Conservation (phyloP, 75 land plant genomes). For the Cupressus sempervirens region DNA sequence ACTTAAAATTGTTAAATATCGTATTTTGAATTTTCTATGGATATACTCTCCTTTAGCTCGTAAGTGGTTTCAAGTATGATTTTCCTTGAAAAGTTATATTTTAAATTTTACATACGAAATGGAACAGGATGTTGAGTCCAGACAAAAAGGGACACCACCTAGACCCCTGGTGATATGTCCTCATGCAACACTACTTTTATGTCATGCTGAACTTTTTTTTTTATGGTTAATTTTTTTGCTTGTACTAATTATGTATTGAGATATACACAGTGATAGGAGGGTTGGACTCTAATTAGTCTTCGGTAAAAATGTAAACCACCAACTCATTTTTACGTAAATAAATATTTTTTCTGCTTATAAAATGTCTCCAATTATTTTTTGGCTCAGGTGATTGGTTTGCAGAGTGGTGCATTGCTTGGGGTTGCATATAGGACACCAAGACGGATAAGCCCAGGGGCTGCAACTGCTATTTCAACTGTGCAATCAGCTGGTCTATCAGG, state of each 20-base stretch:
- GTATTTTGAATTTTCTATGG: too few species aligned
- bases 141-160: too few species aligned
- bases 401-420: constrained; percentile 96
- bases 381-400: constrained; percentile 83
- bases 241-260: background rate
- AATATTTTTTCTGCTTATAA: background rate
- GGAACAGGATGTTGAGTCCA: too few species aligned
- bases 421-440: constrained; percentile 92
- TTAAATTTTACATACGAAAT: too few species aligned
- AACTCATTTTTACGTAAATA: background rate
- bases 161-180: too few species aligned
- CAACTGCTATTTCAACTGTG: constrained; percentile 63
- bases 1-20: too few species aligned
- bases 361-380: background rate
- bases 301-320: background rate
- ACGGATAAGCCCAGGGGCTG: constrained; percentile 61
- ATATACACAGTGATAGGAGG: background rate
- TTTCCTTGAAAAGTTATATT: too few species aligned
- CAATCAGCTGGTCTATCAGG: constrained; percentile 73
- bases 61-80: too few species aligned
- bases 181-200: background rate
- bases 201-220: background rate
- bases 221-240: background rate
- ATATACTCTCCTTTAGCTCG: too few species aligned
- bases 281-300: background rate